Percentiles rank a stretch among this genome's conserved stretches.
phyloP scores from a whole-genome alignment of 257 asterid species.

The Mitragyna speciosa region DNA sequence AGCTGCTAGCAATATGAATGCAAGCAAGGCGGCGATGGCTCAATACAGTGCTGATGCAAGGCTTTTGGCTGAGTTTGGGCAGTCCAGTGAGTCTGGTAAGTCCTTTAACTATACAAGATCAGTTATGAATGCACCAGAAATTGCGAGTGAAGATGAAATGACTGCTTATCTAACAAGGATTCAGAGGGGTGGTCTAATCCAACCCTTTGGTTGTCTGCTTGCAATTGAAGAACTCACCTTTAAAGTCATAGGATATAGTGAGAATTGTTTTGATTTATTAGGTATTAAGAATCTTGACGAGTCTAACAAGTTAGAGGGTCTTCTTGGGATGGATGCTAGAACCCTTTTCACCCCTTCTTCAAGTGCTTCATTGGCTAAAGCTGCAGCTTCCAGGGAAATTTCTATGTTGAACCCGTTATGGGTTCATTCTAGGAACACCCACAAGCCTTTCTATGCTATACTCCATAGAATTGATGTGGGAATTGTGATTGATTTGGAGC shows the following conservation, averaged over 20 bases:
- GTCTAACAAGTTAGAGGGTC: conserved; percentile 3
- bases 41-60: conserved; percentile 54
- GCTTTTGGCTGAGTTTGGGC: conserved; percentile 55
- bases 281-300: conserved; percentile 33
- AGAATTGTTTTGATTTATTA: conserved; percentile 52
- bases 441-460: conserved; percentile 57
- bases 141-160: conserved; percentile 33
- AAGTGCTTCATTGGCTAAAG: conserved; percentile 41
- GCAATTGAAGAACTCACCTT: conserved; percentile 47
- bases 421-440: conserved; percentile 44
- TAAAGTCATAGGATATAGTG: conserved; percentile 46
- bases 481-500: conserved; percentile 69
- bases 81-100: conserved; percentile 41
- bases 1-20: conserved; percentile 35
- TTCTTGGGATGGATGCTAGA: conserved; percentile 56
- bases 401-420: conserved; percentile 60
- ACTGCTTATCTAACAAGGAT: conserved; percentile 45
- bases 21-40: conserved; percentile 24
- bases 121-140: conserved; percentile 20
- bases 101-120: conserved; percentile 44
- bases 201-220: conserved; percentile 65
- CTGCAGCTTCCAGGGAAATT: conserved; percentile 36
- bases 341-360: conserved; percentile 49
- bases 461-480: conserved; percentile 71
- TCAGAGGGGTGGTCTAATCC: conserved; percentile 66